Evolutionary conservation across 1,284 basidiomycete genomes (phyloP).

Genomic region (Mycena citricolor): DNA sequence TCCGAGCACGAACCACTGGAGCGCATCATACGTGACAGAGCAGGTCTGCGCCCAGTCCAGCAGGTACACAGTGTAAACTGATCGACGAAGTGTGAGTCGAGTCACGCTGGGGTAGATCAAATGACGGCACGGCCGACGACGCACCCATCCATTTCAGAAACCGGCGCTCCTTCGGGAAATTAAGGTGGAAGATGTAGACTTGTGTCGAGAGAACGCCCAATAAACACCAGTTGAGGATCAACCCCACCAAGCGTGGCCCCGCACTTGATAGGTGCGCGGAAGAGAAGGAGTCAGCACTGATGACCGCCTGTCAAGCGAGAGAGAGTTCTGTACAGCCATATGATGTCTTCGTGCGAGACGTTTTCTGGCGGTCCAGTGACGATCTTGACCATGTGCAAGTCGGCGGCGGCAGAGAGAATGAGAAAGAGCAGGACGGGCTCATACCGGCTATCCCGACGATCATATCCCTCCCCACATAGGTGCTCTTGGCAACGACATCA

Average conservation of each 20-base stretch:
- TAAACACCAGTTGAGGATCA: conserved; percentile 24
- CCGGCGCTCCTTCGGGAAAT: conserved; percentile 19
- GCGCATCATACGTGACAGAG: conserved; percentile 24
- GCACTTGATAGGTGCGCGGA: conserved; percentile 15
- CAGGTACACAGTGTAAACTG: conserved; percentile 24
- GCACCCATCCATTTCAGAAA: conserved; percentile 19
- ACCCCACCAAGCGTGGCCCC: conserved; percentile 21
- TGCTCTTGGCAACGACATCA: too few species aligned
- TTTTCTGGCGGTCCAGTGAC: conserved; percentile 8
- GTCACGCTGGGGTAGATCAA: too few species aligned
- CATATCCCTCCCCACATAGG: too few species aligned
- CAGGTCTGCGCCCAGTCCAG: conserved; percentile 25
- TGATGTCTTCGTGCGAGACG: conserved; percentile 11
- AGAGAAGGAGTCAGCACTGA: neutral
- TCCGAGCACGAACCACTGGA: conserved; percentile 26
- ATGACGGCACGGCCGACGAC: neutral
- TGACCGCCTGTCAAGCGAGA: neutral
- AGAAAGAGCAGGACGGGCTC: too few species aligned
- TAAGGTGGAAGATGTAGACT: conserved; percentile 23
- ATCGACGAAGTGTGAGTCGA: neutral
- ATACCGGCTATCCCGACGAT: too few species aligned
- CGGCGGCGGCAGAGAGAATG: too few species aligned
- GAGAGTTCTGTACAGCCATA: conserved; percentile 10
- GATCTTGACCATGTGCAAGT: conserved; percentile 14
- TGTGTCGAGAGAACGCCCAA: conserved; percentile 23